A percentile compares a stretch with the other conserved stretches of the same genome.
Evolutionary conservation across 1,139 yeast genomes (phyloP).

Genomic region (Taphrina communis): DNA sequence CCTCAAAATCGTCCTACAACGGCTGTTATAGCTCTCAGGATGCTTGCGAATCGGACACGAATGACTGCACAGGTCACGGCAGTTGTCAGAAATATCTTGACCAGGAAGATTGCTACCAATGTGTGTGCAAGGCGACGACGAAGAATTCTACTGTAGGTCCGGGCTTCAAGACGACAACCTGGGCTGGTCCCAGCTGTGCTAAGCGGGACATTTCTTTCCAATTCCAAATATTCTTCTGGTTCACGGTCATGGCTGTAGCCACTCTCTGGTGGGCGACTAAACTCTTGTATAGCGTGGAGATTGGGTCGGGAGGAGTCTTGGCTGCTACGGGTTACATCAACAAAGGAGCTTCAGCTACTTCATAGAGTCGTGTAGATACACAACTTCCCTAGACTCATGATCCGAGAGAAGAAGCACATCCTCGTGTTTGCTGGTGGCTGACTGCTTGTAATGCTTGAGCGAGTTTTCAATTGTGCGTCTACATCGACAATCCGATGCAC

Average conservation of each 20-base stretch:
- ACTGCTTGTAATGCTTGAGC: no score
- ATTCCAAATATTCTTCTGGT: conserved; percentile 71
- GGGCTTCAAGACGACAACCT: conserved; percentile 59
- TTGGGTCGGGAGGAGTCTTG: conserved; percentile 36
- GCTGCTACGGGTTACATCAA: conserved; percentile 34
- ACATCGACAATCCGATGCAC: no score
- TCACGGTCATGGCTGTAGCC: conserved; percentile 35
- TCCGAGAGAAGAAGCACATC: no score
- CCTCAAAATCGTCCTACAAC: not conserved
- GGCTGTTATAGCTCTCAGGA: conserved; percentile 53
- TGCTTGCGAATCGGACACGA: conserved; percentile 61
- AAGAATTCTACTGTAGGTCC: conserved; percentile 53
- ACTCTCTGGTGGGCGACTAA: conserved; percentile 39
- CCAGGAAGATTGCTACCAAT: conserved; percentile 55
- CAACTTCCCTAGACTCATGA: not conserved
- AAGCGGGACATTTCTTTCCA: conserved; percentile 68
- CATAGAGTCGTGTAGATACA: not conserved
- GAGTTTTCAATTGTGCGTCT: no score
- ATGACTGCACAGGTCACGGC: conserved; percentile 69
- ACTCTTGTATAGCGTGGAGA: conserved; percentile 34
- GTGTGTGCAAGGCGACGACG: conserved; percentile 62
- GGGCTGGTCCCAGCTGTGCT: conserved; percentile 71
- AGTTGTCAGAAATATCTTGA: conserved; percentile 54
- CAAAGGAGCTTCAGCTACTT: conserved; percentile 9
- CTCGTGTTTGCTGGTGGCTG: no score